Percentiles rank a stretch among this genome's conserved stretches.
phyloP scores from a whole-genome alignment of 1,139 yeast species.

The Pichia sp. region DNA sequence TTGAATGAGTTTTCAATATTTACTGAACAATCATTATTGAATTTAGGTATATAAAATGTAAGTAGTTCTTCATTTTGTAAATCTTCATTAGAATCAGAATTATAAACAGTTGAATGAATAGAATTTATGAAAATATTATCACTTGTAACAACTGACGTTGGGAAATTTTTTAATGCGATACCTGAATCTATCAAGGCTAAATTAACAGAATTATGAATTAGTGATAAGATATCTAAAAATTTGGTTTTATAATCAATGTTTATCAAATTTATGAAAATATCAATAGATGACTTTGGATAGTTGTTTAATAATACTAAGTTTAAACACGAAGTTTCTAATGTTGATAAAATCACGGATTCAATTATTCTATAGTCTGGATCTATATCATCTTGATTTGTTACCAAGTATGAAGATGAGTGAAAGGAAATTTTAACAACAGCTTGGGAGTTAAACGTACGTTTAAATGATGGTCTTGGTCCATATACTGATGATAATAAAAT shows the following conservation, averaged over 20 bases:
- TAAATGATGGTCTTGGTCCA: slow-evolving; percentile 77
- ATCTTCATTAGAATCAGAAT: slow-evolving; percentile 19
- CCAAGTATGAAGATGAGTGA: slow-evolving; percentile 19
- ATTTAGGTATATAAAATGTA: slow-evolving; percentile 48
- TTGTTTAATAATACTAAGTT: slow-evolving; percentile 61
- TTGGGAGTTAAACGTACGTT: slow-evolving; percentile 23
- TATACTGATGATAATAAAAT: slow-evolving; percentile 67
- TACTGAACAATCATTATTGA: slow-evolving; percentile 24
- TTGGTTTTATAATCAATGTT: slow-evolving; percentile 37
- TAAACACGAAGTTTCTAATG: slow-evolving; percentile 33
- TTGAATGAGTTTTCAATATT: slow-evolving; percentile 23
- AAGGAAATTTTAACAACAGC: slow-evolving; percentile 24
- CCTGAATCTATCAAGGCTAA: slow-evolving; percentile 81
- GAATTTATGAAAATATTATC: slow-evolving; percentile 14
- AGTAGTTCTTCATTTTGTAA: slow-evolving; percentile 35
- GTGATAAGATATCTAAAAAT: slow-evolving; percentile 35
- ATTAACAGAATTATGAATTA: slow-evolving; percentile 55
- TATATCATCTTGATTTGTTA: slow-evolving; percentile 1
- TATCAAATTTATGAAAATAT: slow-evolving; percentile 65
- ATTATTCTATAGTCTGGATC: slow-evolving; percentile 7
- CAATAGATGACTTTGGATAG: slow-evolving; percentile 88
- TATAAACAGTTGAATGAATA: slow-evolving; percentile 16
- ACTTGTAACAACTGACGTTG: slow-evolving; percentile 37
- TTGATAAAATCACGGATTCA: slow-evolving; percentile 34
- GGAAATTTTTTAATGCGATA: slow-evolving; percentile 70